Evolutionary conservation across 352 stramenopile species (phyloP).

Genomic region (Pythium volutum): DNA sequence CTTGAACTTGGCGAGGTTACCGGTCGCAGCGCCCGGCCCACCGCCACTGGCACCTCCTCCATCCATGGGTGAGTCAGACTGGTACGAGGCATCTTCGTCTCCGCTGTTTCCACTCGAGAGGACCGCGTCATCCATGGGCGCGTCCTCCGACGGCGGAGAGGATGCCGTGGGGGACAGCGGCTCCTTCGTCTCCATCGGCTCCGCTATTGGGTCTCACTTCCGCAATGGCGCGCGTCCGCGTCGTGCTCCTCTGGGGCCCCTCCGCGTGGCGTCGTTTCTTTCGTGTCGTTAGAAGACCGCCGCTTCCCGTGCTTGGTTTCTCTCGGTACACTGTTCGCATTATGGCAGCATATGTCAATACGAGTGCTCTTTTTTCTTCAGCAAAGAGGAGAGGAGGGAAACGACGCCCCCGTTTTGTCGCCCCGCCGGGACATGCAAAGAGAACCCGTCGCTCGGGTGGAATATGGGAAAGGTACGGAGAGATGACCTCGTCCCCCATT

Average conservation of each 20-base stretch:
- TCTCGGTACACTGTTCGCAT: conserved; percentile 1
- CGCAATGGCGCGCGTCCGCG: conserved; percentile 9
- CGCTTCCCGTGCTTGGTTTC: neutral
- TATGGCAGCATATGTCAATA: neutral
- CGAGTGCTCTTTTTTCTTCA: neutral
- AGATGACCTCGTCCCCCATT: conserved; percentile 10
- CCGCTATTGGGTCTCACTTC: neutral
- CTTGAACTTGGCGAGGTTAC: conserved; percentile 50
- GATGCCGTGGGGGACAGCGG: conserved; percentile 1
- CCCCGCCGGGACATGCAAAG: neutral
- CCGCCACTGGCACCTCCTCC: neutral
- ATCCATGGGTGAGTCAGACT: neutral
- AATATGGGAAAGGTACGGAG: conserved; percentile 9
- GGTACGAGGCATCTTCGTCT: conserved; percentile 2
- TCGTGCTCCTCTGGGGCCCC: neutral
- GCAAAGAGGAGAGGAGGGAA: neutral
- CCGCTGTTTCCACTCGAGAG: conserved; percentile 11
- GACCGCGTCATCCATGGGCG: conserved; percentile 9
- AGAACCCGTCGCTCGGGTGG: neutral
- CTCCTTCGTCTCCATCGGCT: conserved; percentile 9
- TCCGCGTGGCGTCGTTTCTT: neutral
- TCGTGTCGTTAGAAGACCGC: neutral
- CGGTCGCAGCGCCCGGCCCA: conserved; percentile 7
- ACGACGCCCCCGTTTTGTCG: conserved; percentile 4
- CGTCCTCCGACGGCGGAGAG: conserved; percentile 7